phyloP scores from a whole-genome alignment of 495 filamentous ascomycete genomes.

The Filosporella fistucella region DNA sequence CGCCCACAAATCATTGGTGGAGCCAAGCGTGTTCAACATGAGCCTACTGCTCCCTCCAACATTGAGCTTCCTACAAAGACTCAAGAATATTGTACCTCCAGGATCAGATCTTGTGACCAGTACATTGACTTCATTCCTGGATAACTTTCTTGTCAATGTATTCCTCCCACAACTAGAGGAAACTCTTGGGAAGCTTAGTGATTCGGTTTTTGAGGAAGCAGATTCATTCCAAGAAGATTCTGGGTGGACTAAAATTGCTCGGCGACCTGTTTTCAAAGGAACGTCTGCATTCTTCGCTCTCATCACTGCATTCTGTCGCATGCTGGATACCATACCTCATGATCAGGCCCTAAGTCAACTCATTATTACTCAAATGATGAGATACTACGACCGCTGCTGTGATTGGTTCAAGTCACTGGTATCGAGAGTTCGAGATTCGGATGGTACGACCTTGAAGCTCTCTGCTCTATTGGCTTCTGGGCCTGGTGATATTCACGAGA shows the following conservation, averaged over 20 bases:
- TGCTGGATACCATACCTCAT: constrained; percentile 93
- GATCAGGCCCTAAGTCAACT: constrained; percentile 92
- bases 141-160: constrained; percentile 97
- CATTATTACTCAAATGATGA: constrained; percentile 82
- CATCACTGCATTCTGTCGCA: constrained; percentile 84
- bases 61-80: constrained; percentile 80
- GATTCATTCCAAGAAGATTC: constrained; percentile 88
- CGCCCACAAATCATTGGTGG: constrained; percentile 82
- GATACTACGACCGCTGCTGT: constrained; percentile 87
- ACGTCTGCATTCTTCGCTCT: constrained; percentile 81
- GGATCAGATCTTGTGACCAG: constrained; percentile 78
- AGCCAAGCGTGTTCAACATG: constrained; percentile 98
- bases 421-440: constrained; percentile 46
- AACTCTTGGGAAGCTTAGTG: constrained; percentile 83
- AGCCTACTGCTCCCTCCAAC: constrained; percentile 90
- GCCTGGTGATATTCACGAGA: constrained; percentile 61
- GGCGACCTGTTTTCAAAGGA: constrained; percentile 89
- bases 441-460: constrained; percentile 68
- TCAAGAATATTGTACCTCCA: constrained; percentile 87
- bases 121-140: constrained; percentile 90
- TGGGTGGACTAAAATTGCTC: constrained; percentile 71
- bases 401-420: constrained; percentile 79
- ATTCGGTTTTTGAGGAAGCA: constrained; percentile 71
- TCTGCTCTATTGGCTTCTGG: constrained; percentile 66
- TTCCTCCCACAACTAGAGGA: constrained; percentile 97